These are phyloP conservation scores for Saksenaea oblongispora DNA, from an alignment of 371 early-diverging fungal species.

Conservation along the genomic window DNA sequence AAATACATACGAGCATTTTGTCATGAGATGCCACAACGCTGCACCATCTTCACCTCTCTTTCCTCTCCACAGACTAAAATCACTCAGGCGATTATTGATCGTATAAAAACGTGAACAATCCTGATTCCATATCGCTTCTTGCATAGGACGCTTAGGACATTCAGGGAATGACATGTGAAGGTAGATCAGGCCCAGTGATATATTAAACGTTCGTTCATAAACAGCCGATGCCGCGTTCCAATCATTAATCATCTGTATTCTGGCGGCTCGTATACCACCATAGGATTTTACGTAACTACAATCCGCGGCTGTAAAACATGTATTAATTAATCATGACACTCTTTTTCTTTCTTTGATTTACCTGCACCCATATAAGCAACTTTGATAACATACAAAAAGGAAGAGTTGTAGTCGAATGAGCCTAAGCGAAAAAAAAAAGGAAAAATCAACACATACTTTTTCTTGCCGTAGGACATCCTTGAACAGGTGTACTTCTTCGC, in stretches of 20 bases:
- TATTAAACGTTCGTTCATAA: conserved; percentile 91
- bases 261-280: conserved; percentile 55
- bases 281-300: conserved; percentile 72
- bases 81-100: conserved; percentile 80
- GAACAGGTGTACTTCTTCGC: conserved; percentile 13
- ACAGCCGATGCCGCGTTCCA: conserved; percentile 80
- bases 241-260: conserved; percentile 71
- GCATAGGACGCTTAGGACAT: conserved; percentile 55
- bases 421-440: background rate
- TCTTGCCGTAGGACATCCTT: conserved; percentile 35
- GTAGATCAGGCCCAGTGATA: conserved; percentile 82
- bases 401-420: background rate
- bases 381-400: conserved; percentile 11
- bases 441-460: conserved; percentile 14
- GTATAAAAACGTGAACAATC: conserved; percentile 72
- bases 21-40: conserved; percentile 95
- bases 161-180: conserved; percentile 67
- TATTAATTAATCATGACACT: background rate
- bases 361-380: conserved; percentile 45
- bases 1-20: conserved; percentile 68
- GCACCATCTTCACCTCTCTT: conserved; percentile 65
- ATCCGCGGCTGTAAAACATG: conserved; percentile 59
- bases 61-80: conserved; percentile 92
- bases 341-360: conserved; percentile 3
- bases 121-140: conserved; percentile 70